A percentile compares a stretch with the other conserved stretches of the same genome.
phyloP scores from a whole-genome alignment of 2,329 filamentous ascomycete genomes.

The Ceratocystiopsis minuta region DNA sequence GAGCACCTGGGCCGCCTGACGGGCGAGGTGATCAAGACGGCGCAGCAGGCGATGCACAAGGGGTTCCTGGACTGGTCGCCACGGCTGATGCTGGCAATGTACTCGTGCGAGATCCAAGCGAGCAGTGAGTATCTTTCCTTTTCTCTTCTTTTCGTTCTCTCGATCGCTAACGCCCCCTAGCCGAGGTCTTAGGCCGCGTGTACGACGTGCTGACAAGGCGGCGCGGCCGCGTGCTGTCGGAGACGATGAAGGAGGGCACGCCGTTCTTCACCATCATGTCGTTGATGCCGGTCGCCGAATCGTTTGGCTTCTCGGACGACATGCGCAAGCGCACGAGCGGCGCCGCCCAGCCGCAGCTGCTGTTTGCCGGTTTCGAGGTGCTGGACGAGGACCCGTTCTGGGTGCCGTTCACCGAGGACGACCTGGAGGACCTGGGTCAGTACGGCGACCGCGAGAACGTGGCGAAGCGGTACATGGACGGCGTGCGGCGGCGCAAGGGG shows the following conservation, averaged over 20 bases:
- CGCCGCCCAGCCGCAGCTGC: constrained; percentile 77
- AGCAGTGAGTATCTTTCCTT: constrained; percentile 43
- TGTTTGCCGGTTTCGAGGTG: constrained; percentile 84
- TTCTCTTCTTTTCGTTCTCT: no score
- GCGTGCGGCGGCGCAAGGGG: constrained; percentile 72
- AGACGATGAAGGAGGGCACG: constrained; percentile 85
- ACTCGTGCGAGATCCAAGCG: constrained; percentile 92
- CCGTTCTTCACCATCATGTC: constrained; percentile 92
- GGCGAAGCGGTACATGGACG: constrained; percentile 89
- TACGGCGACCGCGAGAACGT: constrained; percentile 88
- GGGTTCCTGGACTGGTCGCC: constrained; percentile 94
- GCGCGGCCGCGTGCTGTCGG: constrained; percentile 72
- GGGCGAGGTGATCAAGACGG: constrained; percentile 80
- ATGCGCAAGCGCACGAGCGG: constrained; percentile 89
- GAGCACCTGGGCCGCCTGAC: constrained; percentile 66
- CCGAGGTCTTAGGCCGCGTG: constrained; percentile 85
- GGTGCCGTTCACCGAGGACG: constrained; percentile 92
- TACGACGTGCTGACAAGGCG: constrained; percentile 96
- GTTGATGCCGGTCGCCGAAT: constrained; percentile 77
- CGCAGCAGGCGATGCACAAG: constrained; percentile 64
- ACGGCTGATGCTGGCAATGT: constrained; percentile 92
- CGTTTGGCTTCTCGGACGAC: constrained; percentile 90
- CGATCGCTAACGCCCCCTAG: constrained; percentile 16
- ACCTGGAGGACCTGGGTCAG: constrained; percentile 89
- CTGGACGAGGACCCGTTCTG: constrained; percentile 94